Percentiles rank a stretch among this genome's conserved stretches.
phyloP scores from a whole-genome alignment of 2,329 filamentous ascomycete species.

The Aspergillus aculeatus region DNA sequence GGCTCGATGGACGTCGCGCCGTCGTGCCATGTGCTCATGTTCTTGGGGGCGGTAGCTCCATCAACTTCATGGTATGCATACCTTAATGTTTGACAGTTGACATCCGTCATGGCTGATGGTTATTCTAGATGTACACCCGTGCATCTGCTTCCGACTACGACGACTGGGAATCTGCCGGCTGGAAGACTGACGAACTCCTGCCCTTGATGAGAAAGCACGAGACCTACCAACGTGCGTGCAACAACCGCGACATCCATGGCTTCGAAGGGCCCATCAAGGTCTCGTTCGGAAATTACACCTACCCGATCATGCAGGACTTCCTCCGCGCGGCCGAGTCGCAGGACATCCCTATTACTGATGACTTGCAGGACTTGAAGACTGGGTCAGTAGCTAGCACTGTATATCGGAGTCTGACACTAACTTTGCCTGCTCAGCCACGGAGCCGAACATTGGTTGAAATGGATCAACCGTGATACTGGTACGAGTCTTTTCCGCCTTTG shows the following conservation, averaged over 20 bases:
- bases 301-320: conserved; percentile 81
- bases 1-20: conserved; percentile 67
- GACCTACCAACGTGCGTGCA: conserved; percentile 68
- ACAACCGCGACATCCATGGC: conserved; percentile 66
- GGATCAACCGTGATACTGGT: conserved; percentile 68
- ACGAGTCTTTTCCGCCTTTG: conserved; percentile 22
- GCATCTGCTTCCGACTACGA: conserved; percentile 73
- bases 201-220: conserved; percentile 79
- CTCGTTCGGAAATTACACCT: conserved; percentile 77
- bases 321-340: conserved; percentile 69
- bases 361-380: conserved; percentile 66
- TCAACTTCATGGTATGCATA: conserved; percentile 68
- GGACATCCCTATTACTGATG: conserved; percentile 72
- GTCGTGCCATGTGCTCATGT: conserved; percentile 74
- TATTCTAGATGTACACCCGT: conserved; percentile 65
- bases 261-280: conserved; percentile 80
- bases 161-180: conserved; percentile 77
- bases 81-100: neutral
- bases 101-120: neutral
- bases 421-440: conserved; percentile 49
- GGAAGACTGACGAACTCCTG: conserved; percentile 71
- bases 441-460: conserved; percentile 81
- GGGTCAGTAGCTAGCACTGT: conserved; percentile 25
- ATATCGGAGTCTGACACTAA: neutral
- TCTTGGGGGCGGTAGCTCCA: conserved; percentile 69